Evolutionary conservation across 2,329 filamentous ascomycete genomes (phyloP), one percentile per base, ranked within the genome.

Genomic region (Cytospora piceicola): DNA sequence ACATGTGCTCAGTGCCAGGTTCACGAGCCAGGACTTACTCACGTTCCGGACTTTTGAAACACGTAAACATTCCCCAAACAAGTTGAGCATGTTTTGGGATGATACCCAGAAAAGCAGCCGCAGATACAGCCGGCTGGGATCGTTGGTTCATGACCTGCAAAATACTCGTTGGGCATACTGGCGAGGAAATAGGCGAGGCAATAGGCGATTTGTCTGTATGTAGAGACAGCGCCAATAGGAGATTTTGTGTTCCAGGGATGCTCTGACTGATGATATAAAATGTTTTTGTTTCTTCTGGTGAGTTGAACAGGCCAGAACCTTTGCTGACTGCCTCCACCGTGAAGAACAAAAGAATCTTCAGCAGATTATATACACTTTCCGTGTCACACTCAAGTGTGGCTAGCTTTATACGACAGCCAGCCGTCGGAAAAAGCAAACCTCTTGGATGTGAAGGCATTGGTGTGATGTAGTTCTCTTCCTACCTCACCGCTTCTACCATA

Each of bases 41-140:
- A 29, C 51, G 29, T 5, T 30, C 55, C 36, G 15, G 58, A 62
- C 60, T 66, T 55, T 22, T 58, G 62, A 9, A 62, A 61, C 20
- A n/a, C 22, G 30, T 58, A 65, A 17, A 59, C 32, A n/a, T 49
- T 65, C 2, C 49, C 27, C 4, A 32, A 27, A 42, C 65, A 65
- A 29, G 54, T 64, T 12, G 46, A 29, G 15, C 65, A 67, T 20
- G 49, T 58, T 14, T 63, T 60, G 17, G 64, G 64, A 24, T 68
- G 66, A 20, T 60, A 39, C 4, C 70, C 70, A 30, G 64, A 64
- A 17, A 71, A 55, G 61, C 70, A 71, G n/a, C 67, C 69, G 53
- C 70, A 71, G 49, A 67, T 55, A 24, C 67, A 67, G 27, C 71
- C 66, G 15, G 56, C 59, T 29, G 65, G 65, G 17, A 67, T 53